Percentiles rank a stretch among this genome's conserved stretches.
phyloP scores from a whole-genome alignment of 2,329 filamentous ascomycete genomes.

The Stagonosporopsis chrysanthemi region DNA sequence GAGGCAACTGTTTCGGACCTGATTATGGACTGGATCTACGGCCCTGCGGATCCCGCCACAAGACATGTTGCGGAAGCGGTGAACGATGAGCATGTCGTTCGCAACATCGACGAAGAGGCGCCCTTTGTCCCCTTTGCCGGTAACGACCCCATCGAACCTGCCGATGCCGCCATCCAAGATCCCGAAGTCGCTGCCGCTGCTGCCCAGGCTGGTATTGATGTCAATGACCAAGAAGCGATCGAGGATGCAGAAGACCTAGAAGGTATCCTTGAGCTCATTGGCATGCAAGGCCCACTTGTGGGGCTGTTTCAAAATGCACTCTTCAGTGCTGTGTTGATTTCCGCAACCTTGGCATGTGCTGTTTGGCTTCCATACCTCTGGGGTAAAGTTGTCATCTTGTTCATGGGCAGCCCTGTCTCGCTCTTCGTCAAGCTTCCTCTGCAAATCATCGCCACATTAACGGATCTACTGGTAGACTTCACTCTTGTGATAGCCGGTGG shows the following conservation, averaged over 20 bases:
- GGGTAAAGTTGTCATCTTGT: conserved; percentile 82
- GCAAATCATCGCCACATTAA: conserved; percentile 72
- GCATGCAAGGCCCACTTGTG: conserved; percentile 91
- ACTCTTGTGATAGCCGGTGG: conserved; percentile 69
- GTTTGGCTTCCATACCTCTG: conserved; percentile 93
- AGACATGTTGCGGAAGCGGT: conserved; percentile 37
- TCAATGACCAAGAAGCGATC: conserved; percentile 72
- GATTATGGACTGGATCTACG: conserved; percentile 58
- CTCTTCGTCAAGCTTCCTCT: conserved; percentile 73
- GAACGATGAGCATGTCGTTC: conserved; percentile 67
- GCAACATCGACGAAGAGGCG: conserved; percentile 66
- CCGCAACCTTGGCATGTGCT: conserved; percentile 82
- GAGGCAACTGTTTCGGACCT: conserved; percentile 37
- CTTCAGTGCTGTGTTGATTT: conserved; percentile 88
- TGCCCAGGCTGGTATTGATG: conserved; percentile 73
- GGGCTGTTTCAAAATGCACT: conserved; percentile 93
- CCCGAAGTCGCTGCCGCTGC: conserved; percentile 69
- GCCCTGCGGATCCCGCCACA: conserved; percentile 50
- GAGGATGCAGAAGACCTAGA: conserved; percentile 93
- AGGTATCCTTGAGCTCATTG: conserved; percentile 92
- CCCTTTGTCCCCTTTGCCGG: conserved; percentile 65
- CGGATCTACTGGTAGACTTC: conserved; percentile 81
- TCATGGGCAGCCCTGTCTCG: conserved; percentile 79
- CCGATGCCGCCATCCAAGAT: conserved; percentile 51
- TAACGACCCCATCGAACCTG: conserved; percentile 42